Conservation (phyloP, 345 rosid genomes). For the Brassica juncea region DNA sequence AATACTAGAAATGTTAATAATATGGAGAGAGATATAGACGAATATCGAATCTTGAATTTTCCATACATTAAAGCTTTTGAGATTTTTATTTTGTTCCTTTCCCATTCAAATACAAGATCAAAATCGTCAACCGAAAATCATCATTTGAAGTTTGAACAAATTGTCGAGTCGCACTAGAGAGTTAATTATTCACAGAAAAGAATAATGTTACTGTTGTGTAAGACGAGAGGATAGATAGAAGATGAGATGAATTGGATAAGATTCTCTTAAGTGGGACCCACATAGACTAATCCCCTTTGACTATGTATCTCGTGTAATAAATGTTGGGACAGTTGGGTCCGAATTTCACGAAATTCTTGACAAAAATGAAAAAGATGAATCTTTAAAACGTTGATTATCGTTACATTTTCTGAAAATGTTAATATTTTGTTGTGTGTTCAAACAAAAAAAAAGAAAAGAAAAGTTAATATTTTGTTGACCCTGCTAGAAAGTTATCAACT, state of each 20-base stretch:
- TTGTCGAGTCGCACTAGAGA: not conserved
- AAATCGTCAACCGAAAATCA: not conserved
- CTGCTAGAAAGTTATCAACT: not conserved
- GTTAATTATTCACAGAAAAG: not conserved
- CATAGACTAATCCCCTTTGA: conserved; percentile 21
- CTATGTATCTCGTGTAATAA: not conserved
- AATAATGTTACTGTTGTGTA: not conserved
- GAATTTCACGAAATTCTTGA: not conserved
- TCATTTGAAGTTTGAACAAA: not conserved
- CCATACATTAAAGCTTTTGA: not conserved
- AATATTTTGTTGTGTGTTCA: no score
- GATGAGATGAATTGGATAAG: conserved; percentile 23
- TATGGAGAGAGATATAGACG: not conserved
- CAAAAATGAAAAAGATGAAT: not conserved
- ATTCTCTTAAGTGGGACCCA: conserved; percentile 22
- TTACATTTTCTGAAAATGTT: not conserved
- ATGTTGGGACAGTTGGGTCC: not conserved
- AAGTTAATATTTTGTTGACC: not conserved
- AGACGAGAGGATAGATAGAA: not conserved
- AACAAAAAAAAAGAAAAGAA: no score
- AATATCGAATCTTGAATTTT: not conserved
- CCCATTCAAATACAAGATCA: not conserved
- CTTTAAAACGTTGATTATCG: not conserved
- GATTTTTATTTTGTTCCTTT: not conserved
- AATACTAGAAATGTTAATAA: not conserved